Evolutionary conservation across 768 basidiomycete species (phyloP).

Genomic region (Mycena filopes): DNA sequence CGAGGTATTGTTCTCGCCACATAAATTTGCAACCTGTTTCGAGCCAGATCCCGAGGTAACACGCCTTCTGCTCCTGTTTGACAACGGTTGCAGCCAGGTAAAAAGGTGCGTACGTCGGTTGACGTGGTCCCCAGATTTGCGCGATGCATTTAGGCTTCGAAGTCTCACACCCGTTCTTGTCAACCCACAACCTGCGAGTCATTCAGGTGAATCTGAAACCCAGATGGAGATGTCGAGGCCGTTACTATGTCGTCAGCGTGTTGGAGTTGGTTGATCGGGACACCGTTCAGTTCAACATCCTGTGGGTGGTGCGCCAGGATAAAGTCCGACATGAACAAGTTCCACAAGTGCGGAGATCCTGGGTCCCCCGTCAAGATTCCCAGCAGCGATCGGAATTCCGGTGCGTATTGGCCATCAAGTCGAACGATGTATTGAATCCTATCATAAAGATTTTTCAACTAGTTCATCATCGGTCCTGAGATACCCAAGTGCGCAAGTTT

Average conservation of each 20-base stretch:
- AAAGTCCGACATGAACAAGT: neutral
- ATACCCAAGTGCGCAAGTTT: neutral
- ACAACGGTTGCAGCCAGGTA: no score
- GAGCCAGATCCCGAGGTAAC: no score
- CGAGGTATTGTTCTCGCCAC: no score
- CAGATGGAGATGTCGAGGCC: neutral
- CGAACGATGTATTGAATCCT: conserved; percentile 17
- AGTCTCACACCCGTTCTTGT: neutral
- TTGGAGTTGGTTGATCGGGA: neutral
- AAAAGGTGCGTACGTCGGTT: no score
- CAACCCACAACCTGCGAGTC: neutral
- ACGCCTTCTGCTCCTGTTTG: no score
- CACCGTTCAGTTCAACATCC: neutral
- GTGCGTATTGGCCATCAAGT: neutral
- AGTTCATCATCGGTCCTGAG: neutral
- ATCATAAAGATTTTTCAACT: conserved; percentile 5
- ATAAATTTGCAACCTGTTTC: no score
- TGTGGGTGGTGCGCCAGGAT: neutral
- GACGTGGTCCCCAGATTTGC: no score
- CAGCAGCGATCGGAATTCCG: neutral
- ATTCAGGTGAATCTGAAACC: neutral
- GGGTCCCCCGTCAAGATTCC: neutral
- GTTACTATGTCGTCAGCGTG: neutral
- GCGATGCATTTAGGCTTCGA: no score
- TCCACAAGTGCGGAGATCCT: neutral